These are phyloP conservation scores for Eucalyptus decipiens DNA, from an alignment of 345 rosid species.

Conservation along the genomic window DNA sequence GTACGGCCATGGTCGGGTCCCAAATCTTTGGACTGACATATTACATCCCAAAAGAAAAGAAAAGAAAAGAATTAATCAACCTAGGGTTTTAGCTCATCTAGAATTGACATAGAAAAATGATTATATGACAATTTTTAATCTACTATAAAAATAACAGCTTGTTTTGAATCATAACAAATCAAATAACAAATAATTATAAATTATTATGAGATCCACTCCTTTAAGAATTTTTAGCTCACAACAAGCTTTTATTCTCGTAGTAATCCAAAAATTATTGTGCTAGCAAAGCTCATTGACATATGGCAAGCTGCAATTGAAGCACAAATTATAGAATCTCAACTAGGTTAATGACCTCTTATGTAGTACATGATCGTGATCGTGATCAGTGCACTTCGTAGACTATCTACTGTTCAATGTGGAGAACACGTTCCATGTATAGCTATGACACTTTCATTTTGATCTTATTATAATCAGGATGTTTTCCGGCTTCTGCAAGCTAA, in stretches of 20 bases:
- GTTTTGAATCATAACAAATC: too few species aligned
- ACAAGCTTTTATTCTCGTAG: too few species aligned
- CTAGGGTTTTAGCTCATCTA: background rate
- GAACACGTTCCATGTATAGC: background rate
- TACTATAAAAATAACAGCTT: too few species aligned
- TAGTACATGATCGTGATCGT: background rate
- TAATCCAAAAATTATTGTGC: too few species aligned
- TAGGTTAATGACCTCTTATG: background rate
- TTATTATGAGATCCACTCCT: rapidly evolving
- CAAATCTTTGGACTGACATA: background rate
- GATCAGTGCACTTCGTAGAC: background rate
- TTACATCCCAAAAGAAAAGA: background rate
- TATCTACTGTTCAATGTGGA: background rate
- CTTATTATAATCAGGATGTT: background rate
- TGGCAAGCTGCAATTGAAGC: background rate
- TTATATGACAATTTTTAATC: too few species aligned
- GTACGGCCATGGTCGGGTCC: background rate
- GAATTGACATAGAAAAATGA: background rate
- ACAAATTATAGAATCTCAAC: background rate
- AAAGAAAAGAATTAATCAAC: background rate
- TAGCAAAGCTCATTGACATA: background rate
- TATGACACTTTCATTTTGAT: background rate
- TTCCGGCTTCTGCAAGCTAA: background rate
- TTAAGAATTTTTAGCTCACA: too few species aligned
- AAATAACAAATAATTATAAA: too few species aligned